phyloP scores from a whole-genome alignment of 2,329 filamentous ascomycete species.

The Aspergillus chevalieri region DNA sequence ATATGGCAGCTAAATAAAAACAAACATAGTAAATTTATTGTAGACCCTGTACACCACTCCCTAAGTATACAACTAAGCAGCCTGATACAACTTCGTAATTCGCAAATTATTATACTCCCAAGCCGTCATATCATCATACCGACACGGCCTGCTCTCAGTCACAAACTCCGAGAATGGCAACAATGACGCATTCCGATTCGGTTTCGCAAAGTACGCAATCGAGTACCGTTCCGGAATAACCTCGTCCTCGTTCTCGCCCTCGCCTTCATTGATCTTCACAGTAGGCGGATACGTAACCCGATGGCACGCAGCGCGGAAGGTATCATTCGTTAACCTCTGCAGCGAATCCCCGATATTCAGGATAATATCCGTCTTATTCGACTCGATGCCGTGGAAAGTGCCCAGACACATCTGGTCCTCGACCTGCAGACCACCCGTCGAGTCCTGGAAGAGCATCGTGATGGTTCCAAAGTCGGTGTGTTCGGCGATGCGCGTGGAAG shows the following conservation, averaged over 20 bases:
- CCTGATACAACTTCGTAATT: constrained; percentile 9
- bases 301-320: constrained; percentile 46
- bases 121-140: constrained; percentile 15
- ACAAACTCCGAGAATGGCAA: constrained; percentile 14
- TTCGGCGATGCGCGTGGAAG: constrained; percentile 43
- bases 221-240: constrained; percentile 23
- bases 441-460: constrained; percentile 49
- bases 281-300: constrained; percentile 23
- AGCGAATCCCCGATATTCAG: constrained; percentile 50
- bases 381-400: constrained; percentile 10
- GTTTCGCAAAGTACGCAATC: constrained; percentile 28
- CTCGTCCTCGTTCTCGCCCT: constrained; percentile 17
- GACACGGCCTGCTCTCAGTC: constrained; percentile 7
- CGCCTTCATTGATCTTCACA: constrained; percentile 4
- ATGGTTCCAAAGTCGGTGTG: constrained; percentile 49
- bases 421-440: constrained; percentile 15
- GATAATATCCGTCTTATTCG: constrained; percentile 28
- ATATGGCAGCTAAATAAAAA: too few relatives aligned
- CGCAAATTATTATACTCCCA: constrained; percentile 19
- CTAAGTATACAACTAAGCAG: not conserved
- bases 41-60: too few relatives aligned
- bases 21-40: too few relatives aligned
- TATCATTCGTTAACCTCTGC: constrained; percentile 47
- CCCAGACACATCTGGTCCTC: constrained; percentile 13
- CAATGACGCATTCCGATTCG: constrained; percentile 15